phyloP scores from a whole-genome alignment of 208 protist species.

The Trypanosoma conorhini region DNA sequence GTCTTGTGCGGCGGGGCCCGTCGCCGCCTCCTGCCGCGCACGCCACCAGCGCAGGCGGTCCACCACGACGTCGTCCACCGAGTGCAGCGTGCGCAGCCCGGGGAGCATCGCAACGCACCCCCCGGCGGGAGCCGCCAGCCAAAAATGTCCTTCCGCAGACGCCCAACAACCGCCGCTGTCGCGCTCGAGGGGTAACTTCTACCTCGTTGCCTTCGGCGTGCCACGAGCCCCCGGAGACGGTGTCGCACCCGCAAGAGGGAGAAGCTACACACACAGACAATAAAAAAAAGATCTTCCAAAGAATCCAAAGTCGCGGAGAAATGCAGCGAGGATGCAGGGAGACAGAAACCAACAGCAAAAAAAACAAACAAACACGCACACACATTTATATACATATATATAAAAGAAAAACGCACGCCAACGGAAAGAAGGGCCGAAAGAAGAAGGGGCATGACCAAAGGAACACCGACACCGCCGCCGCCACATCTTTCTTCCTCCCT shows the following conservation, averaged over 20 bases:
- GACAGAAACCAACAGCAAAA: constrained; percentile 9
- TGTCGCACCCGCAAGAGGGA: not conserved
- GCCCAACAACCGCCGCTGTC: not conserved
- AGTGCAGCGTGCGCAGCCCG: not conserved
- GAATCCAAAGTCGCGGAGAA: not conserved
- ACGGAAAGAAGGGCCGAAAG: too few species aligned
- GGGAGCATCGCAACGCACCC: not conserved
- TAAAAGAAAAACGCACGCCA: too few species aligned
- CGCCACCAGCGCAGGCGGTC: constrained; percentile 83
- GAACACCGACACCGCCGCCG: not conserved
- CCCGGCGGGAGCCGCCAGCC: too few species aligned
- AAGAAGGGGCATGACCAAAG: constrained; percentile 13
- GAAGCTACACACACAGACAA: constrained; percentile 16
- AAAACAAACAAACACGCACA: not conserved
- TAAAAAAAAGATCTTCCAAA: constrained; percentile 10
- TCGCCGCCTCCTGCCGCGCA: constrained; percentile 27
- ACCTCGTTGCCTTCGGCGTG: not conserved
- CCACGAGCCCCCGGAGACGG: not conserved
- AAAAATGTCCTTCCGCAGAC: not conserved
- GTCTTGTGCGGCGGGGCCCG: not conserved
- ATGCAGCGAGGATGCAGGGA: not conserved
- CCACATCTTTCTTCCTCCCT: too few species aligned
- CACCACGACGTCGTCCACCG: constrained; percentile 31
- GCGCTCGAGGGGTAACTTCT: not conserved
- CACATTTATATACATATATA: not conserved